Conservation (phyloP, 306 rosid genomes). For the Vigna trinervia region DNA sequence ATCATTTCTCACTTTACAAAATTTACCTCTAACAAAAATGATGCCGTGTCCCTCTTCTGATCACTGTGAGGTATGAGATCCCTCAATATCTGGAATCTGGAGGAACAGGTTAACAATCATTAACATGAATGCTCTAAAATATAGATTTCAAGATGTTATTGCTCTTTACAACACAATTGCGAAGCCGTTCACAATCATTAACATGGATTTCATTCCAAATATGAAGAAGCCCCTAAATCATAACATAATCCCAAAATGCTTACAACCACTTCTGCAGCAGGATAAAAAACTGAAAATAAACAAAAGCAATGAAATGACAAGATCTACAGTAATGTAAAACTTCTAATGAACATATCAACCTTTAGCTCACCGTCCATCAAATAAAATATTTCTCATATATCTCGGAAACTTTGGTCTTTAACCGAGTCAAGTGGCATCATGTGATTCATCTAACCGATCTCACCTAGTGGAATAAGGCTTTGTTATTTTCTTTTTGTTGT, state of each 20-base stretch:
- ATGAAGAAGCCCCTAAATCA: constrained; percentile 5
- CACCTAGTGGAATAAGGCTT: background rate
- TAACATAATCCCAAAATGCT: constrained; percentile 6
- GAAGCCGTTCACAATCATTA: constrained; percentile 17
- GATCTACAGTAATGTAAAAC: background rate
- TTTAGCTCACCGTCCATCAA: background rate
- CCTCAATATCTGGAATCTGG: constrained; percentile 97
- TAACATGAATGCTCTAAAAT: constrained; percentile 38
- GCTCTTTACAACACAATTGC: constrained; percentile 11
- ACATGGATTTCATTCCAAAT: constrained; percentile 8
- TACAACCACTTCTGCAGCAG: background rate
- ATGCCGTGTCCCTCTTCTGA: constrained; percentile 96
- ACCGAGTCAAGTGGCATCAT: background rate
- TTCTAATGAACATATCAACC: constrained; percentile 26
- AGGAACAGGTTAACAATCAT: constrained; percentile 43
- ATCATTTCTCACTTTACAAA: constrained; percentile 17
- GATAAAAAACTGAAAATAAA: constrained; percentile 10
- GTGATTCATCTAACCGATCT: background rate
- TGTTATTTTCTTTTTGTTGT: background rate
- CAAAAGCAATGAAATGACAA: background rate
- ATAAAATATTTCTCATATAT: background rate
- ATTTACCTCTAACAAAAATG: constrained; percentile 90
- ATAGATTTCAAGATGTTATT: constrained; percentile 7
- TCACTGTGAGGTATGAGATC: constrained; percentile 97
- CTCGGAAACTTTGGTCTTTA: background rate